Evolutionary conservation across 331 rosid genomes (phyloP), one percentile per base, ranked within the genome.

Genomic region (Arachis monticola): DNA sequence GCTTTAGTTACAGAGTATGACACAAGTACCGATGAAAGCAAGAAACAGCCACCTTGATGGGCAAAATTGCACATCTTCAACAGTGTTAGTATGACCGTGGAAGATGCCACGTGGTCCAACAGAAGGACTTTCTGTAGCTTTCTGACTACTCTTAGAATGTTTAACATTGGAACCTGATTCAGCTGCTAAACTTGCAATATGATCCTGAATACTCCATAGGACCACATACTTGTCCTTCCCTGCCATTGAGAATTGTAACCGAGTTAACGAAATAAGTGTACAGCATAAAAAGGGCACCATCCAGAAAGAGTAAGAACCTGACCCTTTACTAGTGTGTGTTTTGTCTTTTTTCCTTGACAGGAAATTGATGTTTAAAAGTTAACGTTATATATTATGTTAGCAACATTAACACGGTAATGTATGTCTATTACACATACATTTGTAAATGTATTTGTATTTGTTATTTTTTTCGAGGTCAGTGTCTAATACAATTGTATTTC

Each of bases 1-100:
- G 67, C 61, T 72, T 58, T 10, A 69, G 67, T 13, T 35, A 44
- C 30, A 22, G 44, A 58, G 7, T 48, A 46, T 73, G 75, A 45
- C 60, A 55, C 44, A 76, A 22, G 44, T 40, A 51, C 52, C 65
- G 63, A 14, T 35, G 41, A 75, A 74, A 67, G 72, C 66, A 61
- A 74, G 41, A 71, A 64, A 56, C 31, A 22, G 35, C 73, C 81
- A 95, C 99, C 96, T 95, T 76, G 99, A 82, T 12, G 98, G 98
- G 85, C 98, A 95, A 82, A 92, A 95, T 44, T 96, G 85, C 79
- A 95, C 99, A 85, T 95, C 99, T 84, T 95, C 99, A 74, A 95
- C 98, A 13, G 97, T 92, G 73, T 95, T 96, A 44, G 75, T 76
- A 42, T 95, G 99, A 46, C 98, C 99, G 46, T 84, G 67, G 87